phyloP scores from a whole-genome alignment of 2,329 filamentous ascomycete species.

The Thelonectria discophora region DNA sequence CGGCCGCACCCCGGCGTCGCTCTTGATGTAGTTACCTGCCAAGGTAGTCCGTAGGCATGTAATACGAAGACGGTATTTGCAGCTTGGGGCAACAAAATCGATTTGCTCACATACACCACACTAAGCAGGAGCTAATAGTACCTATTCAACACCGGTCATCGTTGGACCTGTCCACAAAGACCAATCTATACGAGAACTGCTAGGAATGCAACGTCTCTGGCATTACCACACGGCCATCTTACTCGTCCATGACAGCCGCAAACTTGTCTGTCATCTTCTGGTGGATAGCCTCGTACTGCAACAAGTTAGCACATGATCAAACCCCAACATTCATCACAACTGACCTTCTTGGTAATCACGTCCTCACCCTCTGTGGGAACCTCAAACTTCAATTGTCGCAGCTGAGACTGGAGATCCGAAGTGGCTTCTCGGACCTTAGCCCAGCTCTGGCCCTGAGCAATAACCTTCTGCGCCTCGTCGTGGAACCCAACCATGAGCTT shows the following conservation, averaged over 20 bases:
- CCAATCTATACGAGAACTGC: slow-evolving; percentile 43
- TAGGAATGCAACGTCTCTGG: slow-evolving; percentile 31
- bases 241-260: slow-evolving; percentile 94
- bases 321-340: slow-evolving; percentile 38
- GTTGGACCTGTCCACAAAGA: slow-evolving; percentile 34
- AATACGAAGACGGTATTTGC: no score
- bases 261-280: slow-evolving; percentile 98
- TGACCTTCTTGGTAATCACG: slow-evolving; percentile 82
- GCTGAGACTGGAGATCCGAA: slow-evolving; percentile 81
- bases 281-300: slow-evolving; percentile 87
- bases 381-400: slow-evolving; percentile 97
- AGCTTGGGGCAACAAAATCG: neutral
- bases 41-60: neutral
- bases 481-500: slow-evolving; percentile 98
- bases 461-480: slow-evolving; percentile 95
- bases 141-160: slow-evolving; percentile 37
- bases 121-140: slow-evolving; percentile 40
- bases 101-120: slow-evolving; percentile 42
- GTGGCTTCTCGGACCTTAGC: slow-evolving; percentile 92
- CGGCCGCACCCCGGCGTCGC: slow-evolving; percentile 22
- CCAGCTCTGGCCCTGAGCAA: slow-evolving; percentile 92
- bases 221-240: slow-evolving; percentile 48
- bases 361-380: slow-evolving; percentile 86
- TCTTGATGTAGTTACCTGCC: neutral
- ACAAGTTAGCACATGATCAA: slow-evolving; percentile 49